phyloP scores from a whole-genome alignment of 768 basidiomycete species.

The Suillus sp. region DNA sequence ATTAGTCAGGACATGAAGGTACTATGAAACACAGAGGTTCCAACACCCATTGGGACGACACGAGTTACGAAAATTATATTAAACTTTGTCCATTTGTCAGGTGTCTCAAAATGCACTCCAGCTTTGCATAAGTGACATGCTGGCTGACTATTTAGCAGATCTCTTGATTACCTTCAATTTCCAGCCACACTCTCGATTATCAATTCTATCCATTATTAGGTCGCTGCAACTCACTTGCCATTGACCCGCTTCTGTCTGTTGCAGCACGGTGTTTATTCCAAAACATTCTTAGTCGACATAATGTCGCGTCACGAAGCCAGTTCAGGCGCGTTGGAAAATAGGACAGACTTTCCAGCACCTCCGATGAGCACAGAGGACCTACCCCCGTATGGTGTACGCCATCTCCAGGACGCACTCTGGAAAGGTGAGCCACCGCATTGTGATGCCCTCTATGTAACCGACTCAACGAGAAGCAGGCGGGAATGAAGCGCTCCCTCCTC shows the following conservation, averaged over 20 bases:
- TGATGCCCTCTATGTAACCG: background rate
- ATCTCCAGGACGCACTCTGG: background rate
- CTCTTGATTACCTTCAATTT: background rate
- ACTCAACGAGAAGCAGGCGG: background rate
- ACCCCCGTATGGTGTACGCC: background rate
- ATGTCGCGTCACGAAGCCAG: background rate
- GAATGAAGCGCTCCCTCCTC: background rate
- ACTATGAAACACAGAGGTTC: too few species aligned
- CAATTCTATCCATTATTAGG: background rate
- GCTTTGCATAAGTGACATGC: background rate
- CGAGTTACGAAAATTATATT: background rate
- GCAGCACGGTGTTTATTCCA: too few species aligned
- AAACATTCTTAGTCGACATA: background rate
- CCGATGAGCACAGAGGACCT: background rate
- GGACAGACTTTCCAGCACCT: background rate
- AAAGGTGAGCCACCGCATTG: background rate
- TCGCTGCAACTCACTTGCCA: background rate
- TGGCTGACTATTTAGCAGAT: background rate
- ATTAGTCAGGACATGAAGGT: background rate
- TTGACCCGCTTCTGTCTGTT: too few species aligned
- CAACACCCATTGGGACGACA: too few species aligned
- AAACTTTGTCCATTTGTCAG: background rate
- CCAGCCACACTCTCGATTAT: background rate
- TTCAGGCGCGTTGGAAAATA: background rate
- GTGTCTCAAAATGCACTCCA: background rate